Percentiles rank a stretch among this genome's conserved stretches.
These are phyloP conservation scores for Viola odorata DNA, from an alignment of 345 rosid genomes.

Conservation along the genomic window DNA sequence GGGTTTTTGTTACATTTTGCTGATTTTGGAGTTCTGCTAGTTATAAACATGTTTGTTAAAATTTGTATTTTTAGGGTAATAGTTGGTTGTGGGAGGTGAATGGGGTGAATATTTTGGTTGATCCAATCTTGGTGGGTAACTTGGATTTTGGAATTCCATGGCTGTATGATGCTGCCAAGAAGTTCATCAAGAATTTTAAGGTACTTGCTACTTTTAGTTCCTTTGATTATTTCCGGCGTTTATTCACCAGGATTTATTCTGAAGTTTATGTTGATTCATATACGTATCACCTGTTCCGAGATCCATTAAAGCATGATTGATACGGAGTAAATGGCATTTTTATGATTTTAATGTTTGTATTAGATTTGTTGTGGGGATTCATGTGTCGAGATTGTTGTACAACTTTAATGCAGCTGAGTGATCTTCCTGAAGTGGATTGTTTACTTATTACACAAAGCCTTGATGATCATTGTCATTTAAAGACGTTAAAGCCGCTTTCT, in stretches of 20 bases:
- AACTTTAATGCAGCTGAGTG: constrained; percentile 60
- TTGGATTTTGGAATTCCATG: constrained; percentile 92
- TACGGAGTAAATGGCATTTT: background rate
- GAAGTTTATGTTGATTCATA: background rate
- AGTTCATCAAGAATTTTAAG: constrained; percentile 56
- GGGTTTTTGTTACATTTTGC: constrained; percentile 3
- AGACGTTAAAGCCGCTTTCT: constrained; percentile 68
- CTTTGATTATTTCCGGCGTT: background rate
- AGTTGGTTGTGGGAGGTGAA: constrained; percentile 87
- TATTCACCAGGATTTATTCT: background rate
- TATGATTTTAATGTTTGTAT: background rate
- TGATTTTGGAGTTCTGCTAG: background rate
- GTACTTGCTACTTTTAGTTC: constrained; percentile 25
- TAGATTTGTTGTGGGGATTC: background rate
- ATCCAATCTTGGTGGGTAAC: constrained; percentile 81
- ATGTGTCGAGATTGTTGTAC: constrained; percentile 9
- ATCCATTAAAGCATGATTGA: background rate
- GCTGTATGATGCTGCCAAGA: constrained; percentile 90
- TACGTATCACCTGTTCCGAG: background rate
- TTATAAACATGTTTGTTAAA: constrained; percentile 3
- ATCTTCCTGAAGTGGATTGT: constrained; percentile 72
- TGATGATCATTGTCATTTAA: constrained; percentile 91
- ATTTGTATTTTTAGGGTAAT: constrained; percentile 48
- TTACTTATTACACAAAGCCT: constrained; percentile 91
- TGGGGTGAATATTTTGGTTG: constrained; percentile 67